Percentiles rank a stretch among this genome's conserved stretches.
phyloP scores from a whole-genome alignment of 805 yeast species.

The Candida broadrunensis region DNA sequence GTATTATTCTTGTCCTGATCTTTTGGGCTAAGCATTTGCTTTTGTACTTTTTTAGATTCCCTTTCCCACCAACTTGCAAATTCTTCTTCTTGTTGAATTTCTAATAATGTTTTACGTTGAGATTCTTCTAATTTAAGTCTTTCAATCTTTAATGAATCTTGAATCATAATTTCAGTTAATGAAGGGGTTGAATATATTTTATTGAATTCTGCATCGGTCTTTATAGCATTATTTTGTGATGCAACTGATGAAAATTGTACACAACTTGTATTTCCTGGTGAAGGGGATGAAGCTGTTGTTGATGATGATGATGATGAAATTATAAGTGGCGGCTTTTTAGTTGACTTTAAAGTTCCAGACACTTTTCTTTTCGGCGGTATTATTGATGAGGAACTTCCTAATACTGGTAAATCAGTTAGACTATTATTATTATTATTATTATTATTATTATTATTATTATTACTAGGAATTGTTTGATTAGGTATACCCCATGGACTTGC shows the following conservation, averaged over 20 bases:
- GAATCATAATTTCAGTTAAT: slow-evolving; percentile 43
- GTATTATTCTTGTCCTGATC: background rate
- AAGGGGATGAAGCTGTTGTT: background rate
- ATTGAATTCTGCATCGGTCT: slow-evolving; percentile 2
- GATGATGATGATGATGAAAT: background rate
- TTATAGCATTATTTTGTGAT: background rate
- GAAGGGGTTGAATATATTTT: slow-evolving; percentile 21
- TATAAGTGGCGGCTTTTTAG: background rate
- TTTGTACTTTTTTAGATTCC: slow-evolving; percentile 67
- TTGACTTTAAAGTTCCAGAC: background rate
- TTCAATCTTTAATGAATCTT: slow-evolving; percentile 42
- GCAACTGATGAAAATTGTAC: background rate
- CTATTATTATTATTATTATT: background rate
- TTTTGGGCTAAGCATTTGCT: slow-evolving; percentile 21
- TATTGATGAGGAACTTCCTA: slow-evolving; percentile 11
- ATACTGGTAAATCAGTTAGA: slow-evolving; percentile 15
- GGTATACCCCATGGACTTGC: slow-evolving; percentile 10
- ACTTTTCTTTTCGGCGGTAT: background rate
- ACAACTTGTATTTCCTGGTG: background rate
- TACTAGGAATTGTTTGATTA: background rate
- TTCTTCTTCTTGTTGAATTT: slow-evolving; percentile 76
- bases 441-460: background rate
- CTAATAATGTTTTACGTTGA: slow-evolving; percentile 51
- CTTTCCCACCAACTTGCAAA: slow-evolving; percentile 88
- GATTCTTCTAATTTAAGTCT: slow-evolving; percentile 23